Percentiles rank a stretch among this genome's conserved stretches.
These are phyloP conservation scores for Dimocarpus longan DNA, from an alignment of 345 rosid genomes.

Conservation along the genomic window DNA sequence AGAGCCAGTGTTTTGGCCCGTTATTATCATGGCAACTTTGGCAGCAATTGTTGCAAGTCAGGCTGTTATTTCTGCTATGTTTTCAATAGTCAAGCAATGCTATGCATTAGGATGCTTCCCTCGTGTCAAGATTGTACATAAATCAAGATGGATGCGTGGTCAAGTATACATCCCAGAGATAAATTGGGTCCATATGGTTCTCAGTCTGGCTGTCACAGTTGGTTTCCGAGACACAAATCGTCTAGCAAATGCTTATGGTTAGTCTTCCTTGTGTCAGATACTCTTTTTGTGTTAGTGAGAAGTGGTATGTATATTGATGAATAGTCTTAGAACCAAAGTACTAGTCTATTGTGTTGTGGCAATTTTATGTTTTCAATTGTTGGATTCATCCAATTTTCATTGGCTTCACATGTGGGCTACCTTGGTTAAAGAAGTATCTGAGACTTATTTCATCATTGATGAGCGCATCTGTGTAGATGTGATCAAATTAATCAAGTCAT, in stretches of 20 bases:
- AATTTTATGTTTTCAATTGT: no score
- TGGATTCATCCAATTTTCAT: no score
- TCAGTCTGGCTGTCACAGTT: conserved; percentile 65
- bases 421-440: neutral
- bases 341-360: no score
- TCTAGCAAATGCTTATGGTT: conserved; percentile 87
- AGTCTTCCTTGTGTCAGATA: conserved; percentile 13
- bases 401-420: no score
- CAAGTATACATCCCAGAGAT: conserved; percentile 94
- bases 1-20: conserved; percentile 82
- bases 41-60: conserved; percentile 88
- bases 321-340: no score
- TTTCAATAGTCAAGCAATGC: conserved; percentile 82
- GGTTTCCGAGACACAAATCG: conserved; percentile 61
- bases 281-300: no score
- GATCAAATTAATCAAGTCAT: neutral
- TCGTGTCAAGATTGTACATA: conserved; percentile 85
- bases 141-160: conserved; percentile 76
- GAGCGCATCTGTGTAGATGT: neutral
- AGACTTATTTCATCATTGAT: neutral
- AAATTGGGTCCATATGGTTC: conserved; percentile 92
- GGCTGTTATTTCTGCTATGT: conserved; percentile 75
- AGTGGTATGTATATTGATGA: no score
- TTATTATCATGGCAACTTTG: conserved; percentile 68
- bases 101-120: conserved; percentile 93